Percentiles rank a stretch among this genome's conserved stretches.
phyloP scores from a whole-genome alignment of 2,329 filamentous ascomycete species.

The Penicillium sp. region DNA sequence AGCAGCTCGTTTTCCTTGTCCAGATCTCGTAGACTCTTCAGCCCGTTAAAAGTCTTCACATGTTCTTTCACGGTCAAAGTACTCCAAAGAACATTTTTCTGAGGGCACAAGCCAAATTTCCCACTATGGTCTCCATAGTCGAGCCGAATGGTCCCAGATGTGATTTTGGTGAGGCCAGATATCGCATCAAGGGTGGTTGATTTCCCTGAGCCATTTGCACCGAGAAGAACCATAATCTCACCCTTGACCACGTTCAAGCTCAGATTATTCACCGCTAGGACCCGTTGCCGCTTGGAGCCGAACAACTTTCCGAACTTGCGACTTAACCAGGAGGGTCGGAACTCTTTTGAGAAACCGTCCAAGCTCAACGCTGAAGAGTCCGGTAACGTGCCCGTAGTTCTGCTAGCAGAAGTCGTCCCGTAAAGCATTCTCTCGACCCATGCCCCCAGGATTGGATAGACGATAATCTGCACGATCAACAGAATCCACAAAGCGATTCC shows the following conservation, averaged over 20 bases:
- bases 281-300: slow-evolving; percentile 60
- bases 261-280: slow-evolving; percentile 76
- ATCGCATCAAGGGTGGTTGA: slow-evolving; percentile 87
- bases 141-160: slow-evolving; percentile 74
- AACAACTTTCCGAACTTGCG: slow-evolving; percentile 50
- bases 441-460: slow-evolving; percentile 75
- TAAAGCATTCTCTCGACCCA: slow-evolving; percentile 73
- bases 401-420: slow-evolving; percentile 68
- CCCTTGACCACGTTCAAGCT: slow-evolving; percentile 72
- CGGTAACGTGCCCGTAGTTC: slow-evolving; percentile 43
- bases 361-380: slow-evolving; percentile 67
- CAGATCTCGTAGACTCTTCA: slow-evolving; percentile 66
- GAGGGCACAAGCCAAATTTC: slow-evolving; percentile 82
- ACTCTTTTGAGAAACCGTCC: slow-evolving; percentile 75
- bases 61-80: slow-evolving; percentile 85
- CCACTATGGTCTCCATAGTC: slow-evolving; percentile 76
- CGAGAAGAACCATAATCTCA: slow-evolving; percentile 82
- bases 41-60: slow-evolving; percentile 76
- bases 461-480: slow-evolving; percentile 72
- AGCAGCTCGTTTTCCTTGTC: slow-evolving; percentile 62
- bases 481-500: slow-evolving; percentile 79
- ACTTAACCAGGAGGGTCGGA: slow-evolving; percentile 66
- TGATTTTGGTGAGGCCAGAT: slow-evolving; percentile 76
- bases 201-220: slow-evolving; percentile 89
- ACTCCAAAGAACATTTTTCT: slow-evolving; percentile 94